Conservation (phyloP, 2,329 filamentous ascomycete genomes). For the Ceratocystis papillata region DNA sequence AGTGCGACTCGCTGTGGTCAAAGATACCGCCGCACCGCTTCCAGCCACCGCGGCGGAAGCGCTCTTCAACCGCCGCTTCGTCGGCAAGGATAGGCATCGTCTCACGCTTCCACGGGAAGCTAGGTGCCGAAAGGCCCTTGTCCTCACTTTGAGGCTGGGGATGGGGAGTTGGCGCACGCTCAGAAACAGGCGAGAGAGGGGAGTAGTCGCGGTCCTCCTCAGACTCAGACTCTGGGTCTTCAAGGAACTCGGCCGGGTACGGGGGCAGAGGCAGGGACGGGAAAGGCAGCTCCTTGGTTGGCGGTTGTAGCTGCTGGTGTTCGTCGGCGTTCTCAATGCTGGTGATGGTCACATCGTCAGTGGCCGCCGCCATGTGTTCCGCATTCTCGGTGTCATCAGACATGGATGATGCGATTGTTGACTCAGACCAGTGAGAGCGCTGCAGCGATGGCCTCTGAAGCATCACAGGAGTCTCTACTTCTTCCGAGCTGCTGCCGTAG, state of each 20-base stretch:
- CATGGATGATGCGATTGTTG: conserved; percentile 24
- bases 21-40: conserved; percentile 28
- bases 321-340: conserved; percentile 20
- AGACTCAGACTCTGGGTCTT: conserved; percentile 22
- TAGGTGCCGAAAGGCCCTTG: conserved; percentile 17
- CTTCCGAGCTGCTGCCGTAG: conserved; percentile 11
- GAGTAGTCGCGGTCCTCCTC: conserved; percentile 21
- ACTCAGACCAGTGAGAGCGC: conserved; percentile 28
- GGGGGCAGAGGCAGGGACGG: conserved; percentile 13
- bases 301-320: conserved; percentile 18
- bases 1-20: conserved; percentile 18
- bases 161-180: conserved; percentile 19
- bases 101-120: conserved; percentile 27
- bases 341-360: conserved; percentile 21
- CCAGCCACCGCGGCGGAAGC: conserved; percentile 28
- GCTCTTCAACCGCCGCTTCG: conserved; percentile 26
- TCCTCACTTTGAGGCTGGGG: conserved; percentile 13
- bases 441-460: conserved; percentile 18
- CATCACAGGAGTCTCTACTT: not conserved
- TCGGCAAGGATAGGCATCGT: conserved; percentile 23
- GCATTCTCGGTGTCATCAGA: conserved; percentile 22
- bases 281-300: conserved; percentile 17
- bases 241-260: conserved; percentile 13
- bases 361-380: conserved; percentile 18
- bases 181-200: conserved; percentile 19